A percentile compares a stretch with the other conserved stretches of the same genome.
phyloP scores from a whole-genome alignment of 2,329 filamentous ascomycete genomes.

The Ophiocordyceps camponoti-leonardi region DNA sequence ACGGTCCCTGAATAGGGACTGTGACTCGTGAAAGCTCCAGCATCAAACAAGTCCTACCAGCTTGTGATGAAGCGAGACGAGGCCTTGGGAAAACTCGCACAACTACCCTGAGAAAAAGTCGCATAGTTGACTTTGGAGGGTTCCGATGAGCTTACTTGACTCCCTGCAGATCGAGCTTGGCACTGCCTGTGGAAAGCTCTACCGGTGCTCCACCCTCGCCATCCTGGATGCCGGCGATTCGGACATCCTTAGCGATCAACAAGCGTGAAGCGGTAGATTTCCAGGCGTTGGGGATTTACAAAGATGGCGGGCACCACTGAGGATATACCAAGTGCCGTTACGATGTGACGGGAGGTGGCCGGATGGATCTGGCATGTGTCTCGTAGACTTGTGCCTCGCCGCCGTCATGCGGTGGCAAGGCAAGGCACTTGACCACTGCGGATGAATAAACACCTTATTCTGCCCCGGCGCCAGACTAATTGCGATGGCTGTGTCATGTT shows the following conservation, averaged over 20 bases:
- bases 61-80: background rate
- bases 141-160: conserved; percentile 42
- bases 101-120: conserved; percentile 85
- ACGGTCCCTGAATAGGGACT: background rate
- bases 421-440: no score
- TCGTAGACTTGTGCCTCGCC: background rate
- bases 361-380: background rate
- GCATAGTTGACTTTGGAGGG: conserved; percentile 71
- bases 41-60: background rate
- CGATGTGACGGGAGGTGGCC: background rate
- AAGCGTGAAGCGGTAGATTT: conserved; percentile 29
- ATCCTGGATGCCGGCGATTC: conserved; percentile 96
- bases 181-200: conserved; percentile 97
- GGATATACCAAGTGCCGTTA: conserved; percentile 14
- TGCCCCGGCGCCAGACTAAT: background rate
- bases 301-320: conserved; percentile 14
- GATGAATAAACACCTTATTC: background rate
- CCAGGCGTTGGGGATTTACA: conserved; percentile 25
- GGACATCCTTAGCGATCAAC: conserved; percentile 77
- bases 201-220: conserved; percentile 94
- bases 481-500: background rate
- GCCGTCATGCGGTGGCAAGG: no score
- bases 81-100: conserved; percentile 4
- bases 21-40: background rate
- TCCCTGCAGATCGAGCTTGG: conserved; percentile 79